phyloP scores from a whole-genome alignment of 202 grass and related monocot genomes.

The Musa balbisiana region DNA sequence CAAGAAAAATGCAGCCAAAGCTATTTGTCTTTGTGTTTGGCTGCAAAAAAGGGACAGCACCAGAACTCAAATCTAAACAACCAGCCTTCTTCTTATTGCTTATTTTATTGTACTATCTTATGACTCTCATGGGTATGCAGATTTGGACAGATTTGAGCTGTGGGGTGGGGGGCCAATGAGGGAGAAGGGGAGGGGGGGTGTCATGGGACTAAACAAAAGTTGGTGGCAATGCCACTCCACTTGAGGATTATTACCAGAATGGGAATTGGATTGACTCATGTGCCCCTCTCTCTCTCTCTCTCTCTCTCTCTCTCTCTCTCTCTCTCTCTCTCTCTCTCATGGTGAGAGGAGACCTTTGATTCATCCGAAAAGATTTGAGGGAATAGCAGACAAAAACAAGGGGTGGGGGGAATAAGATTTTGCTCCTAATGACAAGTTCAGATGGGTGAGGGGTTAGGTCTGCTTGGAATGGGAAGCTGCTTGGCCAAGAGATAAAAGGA shows the following conservation, averaged over 20 bases:
- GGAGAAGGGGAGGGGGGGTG: neutral
- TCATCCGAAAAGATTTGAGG: neutral
- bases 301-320: neutral
- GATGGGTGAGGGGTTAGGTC: neutral
- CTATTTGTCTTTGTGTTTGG: slow-evolving; percentile 1
- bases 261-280: neutral
- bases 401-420: neutral
- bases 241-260: slow-evolving; percentile 3
- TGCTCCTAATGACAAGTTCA: neutral
- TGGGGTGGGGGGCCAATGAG: neutral
- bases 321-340: neutral
- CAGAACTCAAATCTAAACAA: slow-evolving; percentile 7
- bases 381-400: neutral
- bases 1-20: slow-evolving; percentile 3
- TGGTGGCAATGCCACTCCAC: slow-evolving; percentile 3
- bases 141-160: slow-evolving; percentile 7
- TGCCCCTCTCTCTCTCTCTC: neutral
- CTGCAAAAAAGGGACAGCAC: neutral
- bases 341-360: no score
- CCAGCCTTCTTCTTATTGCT: neutral
- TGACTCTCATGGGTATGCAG: neutral
- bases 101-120: neutral
- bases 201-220: neutral
- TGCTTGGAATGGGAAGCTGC: neutral
- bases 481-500: neutral